Conservation (phyloP, 495 filamentous ascomycete species). For the Aspergillus egyptiacus region DNA sequence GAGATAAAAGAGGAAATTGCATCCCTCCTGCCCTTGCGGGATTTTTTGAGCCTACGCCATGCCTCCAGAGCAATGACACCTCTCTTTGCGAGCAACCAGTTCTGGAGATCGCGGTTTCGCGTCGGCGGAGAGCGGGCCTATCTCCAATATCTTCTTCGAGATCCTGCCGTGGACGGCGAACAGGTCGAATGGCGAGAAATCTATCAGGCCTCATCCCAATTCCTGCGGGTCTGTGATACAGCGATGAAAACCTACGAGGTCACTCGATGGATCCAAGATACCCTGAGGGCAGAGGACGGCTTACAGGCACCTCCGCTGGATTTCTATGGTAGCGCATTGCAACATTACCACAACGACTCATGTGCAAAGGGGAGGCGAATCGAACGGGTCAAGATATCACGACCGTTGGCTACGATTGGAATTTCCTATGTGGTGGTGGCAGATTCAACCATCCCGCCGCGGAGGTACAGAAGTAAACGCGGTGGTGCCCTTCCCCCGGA, state of each 20-base stretch:
- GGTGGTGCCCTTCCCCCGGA: too few relatives aligned
- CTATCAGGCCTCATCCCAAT: neutral
- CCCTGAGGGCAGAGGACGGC: neutral
- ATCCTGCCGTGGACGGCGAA: neutral
- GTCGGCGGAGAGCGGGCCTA: neutral
- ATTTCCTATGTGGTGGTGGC: neutral
- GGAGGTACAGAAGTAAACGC: neutral
- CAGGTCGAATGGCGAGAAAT: neutral
- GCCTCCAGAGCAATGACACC: neutral
- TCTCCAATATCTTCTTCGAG: neutral
- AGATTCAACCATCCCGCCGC: neutral
- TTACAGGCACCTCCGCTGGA: neutral
- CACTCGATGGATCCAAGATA: constrained; percentile 1
- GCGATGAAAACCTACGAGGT: neutral
- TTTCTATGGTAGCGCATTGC: neutral
- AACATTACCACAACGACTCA: constrained; percentile 1
- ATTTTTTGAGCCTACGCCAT: neutral
- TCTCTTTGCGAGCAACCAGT: neutral
- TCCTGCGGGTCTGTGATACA: neutral
- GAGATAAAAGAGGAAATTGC: neutral
- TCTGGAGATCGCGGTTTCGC: neutral
- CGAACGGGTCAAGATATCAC: neutral
- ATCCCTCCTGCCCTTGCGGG: neutral
- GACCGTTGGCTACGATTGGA: neutral
- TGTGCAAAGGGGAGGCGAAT: neutral